Evolutionary conservation across 148 eudicot genomes (phyloP), one percentile per base, ranked within the genome.

Genomic region (Amaranthus hypochondriacus): DNA sequence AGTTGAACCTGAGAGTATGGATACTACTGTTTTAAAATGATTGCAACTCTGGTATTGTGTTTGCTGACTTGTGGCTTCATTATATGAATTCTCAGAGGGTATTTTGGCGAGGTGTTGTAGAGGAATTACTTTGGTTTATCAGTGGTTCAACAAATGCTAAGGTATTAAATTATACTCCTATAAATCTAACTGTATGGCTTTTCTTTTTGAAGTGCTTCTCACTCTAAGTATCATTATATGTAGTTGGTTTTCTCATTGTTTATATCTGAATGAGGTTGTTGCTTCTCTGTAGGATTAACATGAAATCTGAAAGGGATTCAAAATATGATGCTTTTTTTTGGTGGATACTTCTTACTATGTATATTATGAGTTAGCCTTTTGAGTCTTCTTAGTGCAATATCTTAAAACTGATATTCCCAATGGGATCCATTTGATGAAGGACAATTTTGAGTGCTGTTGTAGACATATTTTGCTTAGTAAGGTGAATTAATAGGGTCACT

Each of bases 71-170:
- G 9, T 21, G 28, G 54, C 53, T 4, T 52, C 72, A n/a, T 61
- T 6, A 60, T 66, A 78, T 62, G 12, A 56, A 66, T 67, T 15
- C 66, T 48, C 75, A 95, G 99, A 85, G 84, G 84, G 97, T 95
- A 18, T 95, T 92, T 79, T 92, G 99, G 99, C 84, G 91, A 66
- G 99, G 99, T 80, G 91, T 92, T 70, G 91, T 95, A 49, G 99
- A 95, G 84, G 97, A 95, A 80, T 87, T 95, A 56, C 80, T 92
- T 82, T 92, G 96, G 99, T 92, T 95, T 80, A 89, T 95, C 76
- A 92, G 99, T 81, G 99, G 99, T 68, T 92, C 97, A 56, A 95
- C 99, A 73, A 95, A 81, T 85, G 96, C 92, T 53, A 92, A 90
- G 97, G 99, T 95, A 87, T 73, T 47, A n/a, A 15, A 10, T 68